Conservation (phyloP, 1,139 yeast genomes). For the Protomyces pachydermus region DNA sequence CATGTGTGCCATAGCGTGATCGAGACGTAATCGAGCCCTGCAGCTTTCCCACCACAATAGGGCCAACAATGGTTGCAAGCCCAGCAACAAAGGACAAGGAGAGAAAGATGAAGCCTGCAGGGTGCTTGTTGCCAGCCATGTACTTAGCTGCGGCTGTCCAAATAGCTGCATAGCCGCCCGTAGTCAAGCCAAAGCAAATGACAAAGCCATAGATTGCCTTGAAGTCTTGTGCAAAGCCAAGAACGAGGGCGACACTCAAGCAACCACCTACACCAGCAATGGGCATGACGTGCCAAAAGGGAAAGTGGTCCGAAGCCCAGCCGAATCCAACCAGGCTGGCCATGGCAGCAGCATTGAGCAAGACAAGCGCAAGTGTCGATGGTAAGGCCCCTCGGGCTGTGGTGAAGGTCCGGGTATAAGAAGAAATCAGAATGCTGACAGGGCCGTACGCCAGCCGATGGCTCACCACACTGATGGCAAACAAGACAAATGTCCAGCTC, state of each 20-base stretch:
- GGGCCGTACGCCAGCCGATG: constrained; percentile 17
- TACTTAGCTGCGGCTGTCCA: constrained; percentile 24
- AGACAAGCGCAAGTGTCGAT: constrained; percentile 6
- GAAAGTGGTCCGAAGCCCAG: constrained; percentile 3
- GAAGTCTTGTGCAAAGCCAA: constrained; percentile 12
- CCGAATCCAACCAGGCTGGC: constrained; percentile 1
- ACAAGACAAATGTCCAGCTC: background rate
- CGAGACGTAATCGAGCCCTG: background rate
- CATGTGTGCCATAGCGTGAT: background rate
- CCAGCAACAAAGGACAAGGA: constrained; percentile 12
- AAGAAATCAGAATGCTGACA: constrained; percentile 1
- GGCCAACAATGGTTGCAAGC: constrained; percentile 7
- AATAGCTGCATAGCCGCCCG: constrained; percentile 10
- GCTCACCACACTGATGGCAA: constrained; percentile 9
- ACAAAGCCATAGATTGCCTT: constrained; percentile 8
- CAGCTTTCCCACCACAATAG: constrained; percentile 6
- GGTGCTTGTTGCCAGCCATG: background rate
- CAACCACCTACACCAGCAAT: background rate
- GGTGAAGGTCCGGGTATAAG: constrained; percentile 2
- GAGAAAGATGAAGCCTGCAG: constrained; percentile 10
- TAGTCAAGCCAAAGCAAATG: constrained; percentile 4
- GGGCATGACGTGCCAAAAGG: constrained; percentile 9
- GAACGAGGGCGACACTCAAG: constrained; percentile 7
- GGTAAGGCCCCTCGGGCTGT: background rate
- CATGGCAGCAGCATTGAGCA: constrained; percentile 13